These are phyloP conservation scores for Calonectria honghensis DNA, from an alignment of 2,329 filamentous ascomycete species.

Conservation along the genomic window DNA sequence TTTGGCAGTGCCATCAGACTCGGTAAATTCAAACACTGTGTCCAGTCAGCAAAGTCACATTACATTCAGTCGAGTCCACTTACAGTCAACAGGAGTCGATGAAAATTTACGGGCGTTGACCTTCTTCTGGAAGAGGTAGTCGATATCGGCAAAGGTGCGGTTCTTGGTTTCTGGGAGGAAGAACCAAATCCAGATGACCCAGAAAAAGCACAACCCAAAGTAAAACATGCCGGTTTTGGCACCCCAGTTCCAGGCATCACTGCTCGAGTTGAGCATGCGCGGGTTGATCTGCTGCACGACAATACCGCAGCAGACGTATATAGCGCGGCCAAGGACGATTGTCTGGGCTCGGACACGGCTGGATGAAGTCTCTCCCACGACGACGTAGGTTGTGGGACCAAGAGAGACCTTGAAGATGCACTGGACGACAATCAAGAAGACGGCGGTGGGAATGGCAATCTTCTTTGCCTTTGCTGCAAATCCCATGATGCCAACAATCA, in stretches of 20 bases:
- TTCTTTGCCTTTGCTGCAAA: slow-evolving; percentile 53
- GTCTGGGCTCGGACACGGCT: slow-evolving; percentile 68
- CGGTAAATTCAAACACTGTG: slow-evolving; percentile 27
- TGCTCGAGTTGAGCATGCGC: slow-evolving; percentile 66
- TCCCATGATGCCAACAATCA: slow-evolving; percentile 64
- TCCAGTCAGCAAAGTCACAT: slow-evolving; percentile 1
- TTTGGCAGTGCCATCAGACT: not conserved
- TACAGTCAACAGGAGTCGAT: slow-evolving; percentile 28
- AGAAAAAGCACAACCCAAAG: slow-evolving; percentile 65
- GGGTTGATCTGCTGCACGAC: slow-evolving; percentile 65
- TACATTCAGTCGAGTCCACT: not conserved
- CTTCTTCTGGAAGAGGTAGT: slow-evolving; percentile 70
- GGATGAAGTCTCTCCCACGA: slow-evolving; percentile 76
- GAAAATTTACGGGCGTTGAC: slow-evolving; percentile 64
- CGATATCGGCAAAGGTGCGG: slow-evolving; percentile 73
- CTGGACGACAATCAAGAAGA: slow-evolving; percentile 67
- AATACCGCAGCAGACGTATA: slow-evolving; percentile 64
- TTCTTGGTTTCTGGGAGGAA: slow-evolving; percentile 73
- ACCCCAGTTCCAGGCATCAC: slow-evolving; percentile 65
- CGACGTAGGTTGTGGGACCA: slow-evolving; percentile 83
- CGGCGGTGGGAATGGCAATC: slow-evolving; percentile 54
- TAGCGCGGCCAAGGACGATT: slow-evolving; percentile 65
- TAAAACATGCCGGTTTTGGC: slow-evolving; percentile 69
- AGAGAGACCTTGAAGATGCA: slow-evolving; percentile 68
- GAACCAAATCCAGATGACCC: slow-evolving; percentile 70